Base-by-base conservation (phyloP, 441 rosid genomes). In the Gossypium trilobum region DNA sequence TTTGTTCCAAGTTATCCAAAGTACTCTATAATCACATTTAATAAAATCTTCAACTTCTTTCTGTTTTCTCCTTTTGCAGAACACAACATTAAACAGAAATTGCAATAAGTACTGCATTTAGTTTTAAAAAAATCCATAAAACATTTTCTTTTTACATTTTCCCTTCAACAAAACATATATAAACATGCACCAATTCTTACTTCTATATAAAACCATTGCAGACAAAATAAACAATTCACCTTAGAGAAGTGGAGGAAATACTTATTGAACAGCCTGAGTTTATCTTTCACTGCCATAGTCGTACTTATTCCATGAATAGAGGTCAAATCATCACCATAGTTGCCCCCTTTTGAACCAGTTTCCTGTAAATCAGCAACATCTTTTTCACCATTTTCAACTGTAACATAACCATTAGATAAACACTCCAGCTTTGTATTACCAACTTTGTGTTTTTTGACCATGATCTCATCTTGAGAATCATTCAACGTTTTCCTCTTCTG, bases 251-350 rank as follows among this genome's bases (percentile, higher is more conserved):
- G 64, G 73, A 56, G 73, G 17, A 19, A 57, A 42, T 70, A 70
- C 64, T 70, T 56, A 55, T 70, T 70, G 73, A 54, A 70, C 52
- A 55, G 31, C 64, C 73, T 56, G 36, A 55, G 64, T 20, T 11
- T 57, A 20, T 52, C 59, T 70, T 33, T 55, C 62, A 70, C 73
- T 56, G 7, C 58, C 60, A 63, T 62, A 16, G 9, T 19, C 14
- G 5, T n/a, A 60, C 22, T 31, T 14, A n/a, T 31, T 14, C 46
- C 65, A 29, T 31, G 65, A 60, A 60, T 36, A 62, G 50, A 17
- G 2, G 51, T 0, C 20, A 42, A 19, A 11, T 9, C 27, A 19
- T 64, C 52, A 20, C 23, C 52, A 39, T 17, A 17, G 14, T 62
- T 62, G 50, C 27, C 50, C 27, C 11, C 50, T 9, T 62, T 62